Evolutionary conservation across 2,329 filamentous ascomycete species (phyloP).

Genomic region (Calcarisporium arbuscula): DNA sequence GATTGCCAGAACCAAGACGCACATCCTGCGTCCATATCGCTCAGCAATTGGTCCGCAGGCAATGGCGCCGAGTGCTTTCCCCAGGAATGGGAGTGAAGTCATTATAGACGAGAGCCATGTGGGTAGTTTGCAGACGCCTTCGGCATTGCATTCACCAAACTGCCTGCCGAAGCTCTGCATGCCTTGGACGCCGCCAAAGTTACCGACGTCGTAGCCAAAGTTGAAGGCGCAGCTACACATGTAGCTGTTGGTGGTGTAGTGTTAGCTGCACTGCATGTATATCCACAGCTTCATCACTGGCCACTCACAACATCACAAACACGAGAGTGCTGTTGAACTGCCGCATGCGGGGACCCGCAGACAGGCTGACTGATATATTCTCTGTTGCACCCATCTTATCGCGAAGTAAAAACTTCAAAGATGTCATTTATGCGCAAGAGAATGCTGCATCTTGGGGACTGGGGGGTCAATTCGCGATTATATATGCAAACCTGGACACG

Average conservation of each 20-base stretch:
- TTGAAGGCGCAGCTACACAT: slow-evolving; percentile 20
- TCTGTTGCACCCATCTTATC: too few relatives aligned
- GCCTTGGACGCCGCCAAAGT: slow-evolving; percentile 18
- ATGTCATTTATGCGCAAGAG: too few relatives aligned
- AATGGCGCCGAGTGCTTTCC: slow-evolving; percentile 12
- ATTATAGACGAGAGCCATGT: slow-evolving; percentile 18
- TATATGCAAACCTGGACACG: too few relatives aligned
- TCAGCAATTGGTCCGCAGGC: slow-evolving; percentile 9
- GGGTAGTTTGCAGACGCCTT: slow-evolving; percentile 10
- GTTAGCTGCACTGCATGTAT: too few relatives aligned
- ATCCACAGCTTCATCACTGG: neutral
- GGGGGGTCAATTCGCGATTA: too few relatives aligned
- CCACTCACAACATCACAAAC: slow-evolving; percentile 1
- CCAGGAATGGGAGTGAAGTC: slow-evolving; percentile 19
- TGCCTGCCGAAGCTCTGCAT: slow-evolving; percentile 18
- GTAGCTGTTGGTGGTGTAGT: slow-evolving; percentile 10
- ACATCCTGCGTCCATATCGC: slow-evolving; percentile 8
- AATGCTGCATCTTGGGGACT: too few relatives aligned
- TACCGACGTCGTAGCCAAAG: slow-evolving; percentile 21
- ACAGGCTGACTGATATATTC: too few relatives aligned
- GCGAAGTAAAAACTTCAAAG: too few relatives aligned
- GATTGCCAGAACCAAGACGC: slow-evolving; percentile 5
- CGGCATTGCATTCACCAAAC: slow-evolving; percentile 16
- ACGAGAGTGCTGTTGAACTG: neutral
- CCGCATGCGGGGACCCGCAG: neutral